Conservation (phyloP, 2,329 filamentous ascomycete genomes). For the Oidium heveae region DNA sequence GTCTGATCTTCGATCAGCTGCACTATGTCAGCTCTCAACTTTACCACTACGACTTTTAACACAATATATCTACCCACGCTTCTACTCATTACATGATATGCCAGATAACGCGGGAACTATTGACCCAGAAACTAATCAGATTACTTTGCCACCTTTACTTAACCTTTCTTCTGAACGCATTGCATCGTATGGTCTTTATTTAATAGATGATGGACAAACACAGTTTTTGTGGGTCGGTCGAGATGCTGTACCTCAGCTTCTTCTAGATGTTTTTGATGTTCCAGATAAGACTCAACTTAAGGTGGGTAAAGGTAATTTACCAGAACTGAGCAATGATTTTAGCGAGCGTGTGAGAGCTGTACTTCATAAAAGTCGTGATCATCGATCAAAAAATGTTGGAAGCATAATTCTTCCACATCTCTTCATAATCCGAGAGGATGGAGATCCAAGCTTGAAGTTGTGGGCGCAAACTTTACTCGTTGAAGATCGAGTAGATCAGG, state of each 20-base stretch:
- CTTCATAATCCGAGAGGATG: conserved; percentile 84
- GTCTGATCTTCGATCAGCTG: conserved; percentile 77
- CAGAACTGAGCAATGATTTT: conserved; percentile 83
- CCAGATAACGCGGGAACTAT: conserved; percentile 75
- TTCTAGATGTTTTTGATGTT: conserved; percentile 75
- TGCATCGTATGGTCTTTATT: conserved; percentile 72
- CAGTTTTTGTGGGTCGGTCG: conserved; percentile 95
- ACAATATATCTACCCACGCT: conserved; percentile 70
- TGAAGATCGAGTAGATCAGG: conserved; percentile 84
- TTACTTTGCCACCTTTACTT: conserved; percentile 57
- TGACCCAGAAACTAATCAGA: conserved; percentile 67
- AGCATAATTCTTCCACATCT: conserved; percentile 83
- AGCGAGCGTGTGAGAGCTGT: conserved; percentile 83
- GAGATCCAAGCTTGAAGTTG: conserved; percentile 78
- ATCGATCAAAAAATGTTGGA: conserved; percentile 65
- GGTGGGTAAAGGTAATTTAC: conserved; percentile 71
- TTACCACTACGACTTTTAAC: conserved; percentile 72
- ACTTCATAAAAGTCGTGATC: conserved; percentile 74
- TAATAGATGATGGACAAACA: conserved; percentile 91
- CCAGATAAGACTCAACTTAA: conserved; percentile 62
- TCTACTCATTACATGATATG: conserved; percentile 89
- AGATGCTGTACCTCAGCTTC: conserved; percentile 71
- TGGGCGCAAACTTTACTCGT: conserved; percentile 94
- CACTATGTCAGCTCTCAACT: conserved; percentile 81
- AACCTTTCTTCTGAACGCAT: conserved; percentile 78